Evolutionary conservation across 495 filamentous ascomycete species (phyloP), one percentile per base, ranked within the genome.

Genomic region (Trichocladium uniseriatum): DNA sequence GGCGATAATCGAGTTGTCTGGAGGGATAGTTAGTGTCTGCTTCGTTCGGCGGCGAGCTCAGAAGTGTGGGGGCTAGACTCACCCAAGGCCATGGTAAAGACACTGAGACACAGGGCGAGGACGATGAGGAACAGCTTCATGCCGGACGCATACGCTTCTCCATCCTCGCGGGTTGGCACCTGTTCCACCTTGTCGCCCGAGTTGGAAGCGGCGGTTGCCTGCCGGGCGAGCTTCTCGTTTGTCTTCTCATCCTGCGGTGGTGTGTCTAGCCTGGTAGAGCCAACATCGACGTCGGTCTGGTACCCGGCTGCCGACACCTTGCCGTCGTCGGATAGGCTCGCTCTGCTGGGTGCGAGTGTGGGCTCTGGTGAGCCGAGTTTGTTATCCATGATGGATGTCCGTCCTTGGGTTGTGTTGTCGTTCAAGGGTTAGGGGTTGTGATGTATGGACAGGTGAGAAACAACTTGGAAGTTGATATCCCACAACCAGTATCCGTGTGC

Each of bases 1-100:
- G 11, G 84, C 82, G 44, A 94, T 86, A 54, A 92, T 91, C 6
- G 87, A 68, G 53, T 70, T 70, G 49, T 67, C 64, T 61, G 22
- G 0, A n/a, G 21, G 5, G 39, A n/a, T 1, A 1, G 34, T 29
- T n/a, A 34, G 22, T 15, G 6, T 3, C n/a, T n/a, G n/a, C n/a
- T n/a, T n/a, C n/a, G n/a, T n/a, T n/a, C n/a, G n/a, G n/a, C n/a
- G n/a, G n/a, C n/a, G n/a, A n/a, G n/a, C n/a, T n/a, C n/a, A 19
- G 21, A 13, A 35, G 11, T 5, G 13, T 24, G 19, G 22, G 5
- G n/a, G 9, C 24, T 14, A 14, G 7, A 44, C 54, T 2, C 24
- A 63, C 61, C 61, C 2, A 83, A 66, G 16, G 80, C 79, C 51
- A 78, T 71, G 20, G 80, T 60, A 54, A 84, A 82, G 6, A 80